Base-by-base conservation (phyloP, 2,329 filamentous ascomycete species). In the Thielaviopsis punctulata region DNA sequence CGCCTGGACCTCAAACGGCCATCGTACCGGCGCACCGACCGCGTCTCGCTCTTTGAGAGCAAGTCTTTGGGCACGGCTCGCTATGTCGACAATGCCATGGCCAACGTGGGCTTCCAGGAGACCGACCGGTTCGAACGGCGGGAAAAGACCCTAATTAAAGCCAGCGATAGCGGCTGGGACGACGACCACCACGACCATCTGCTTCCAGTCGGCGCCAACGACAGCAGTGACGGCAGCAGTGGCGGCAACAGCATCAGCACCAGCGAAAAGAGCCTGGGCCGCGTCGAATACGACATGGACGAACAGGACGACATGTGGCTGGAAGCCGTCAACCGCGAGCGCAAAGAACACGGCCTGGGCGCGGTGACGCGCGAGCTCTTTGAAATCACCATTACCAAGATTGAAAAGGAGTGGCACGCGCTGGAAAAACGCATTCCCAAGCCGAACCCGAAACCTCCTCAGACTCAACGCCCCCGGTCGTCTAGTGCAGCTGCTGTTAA, bases 221-320 rank as follows among this genome's bases (percentile, higher is more conserved):
- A n/a, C n/a, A n/a, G n/a, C n/a, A n/a, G n/a, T n/a, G n/a, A n/a
- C n/a, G n/a, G n/a, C n/a, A n/a, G n/a, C n/a, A n/a, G n/a, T n/a
- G n/a, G 58, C 63, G 22, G 55, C 57, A 4, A 53, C 56, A 8
- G 60, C 58, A 4, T 67, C 4, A 65, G 66, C 2, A 12, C 43
- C n/a, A n/a, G 62, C 23, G 62, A 63, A 48, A 60, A 70, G 18
- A 62, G 63, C 33, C 75, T 93, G 39, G 86, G 87, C 12, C 81
- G 86, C 53, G 92, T 98, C 19, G 92, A 98, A 64, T 98, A 98
- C 64, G 92, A 98, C 65, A 98, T 98, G 92, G 92, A 98, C 62
- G 92, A 98, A 66, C 92, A 98, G 62, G 92, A 98, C 64, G 88
- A 95, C 59, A 87, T 89, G 69, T 98, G 92, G 92, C 71, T 98